Conservation (phyloP, 805 yeast genomes). For the Metschnikowia kofuensis region DNA sequence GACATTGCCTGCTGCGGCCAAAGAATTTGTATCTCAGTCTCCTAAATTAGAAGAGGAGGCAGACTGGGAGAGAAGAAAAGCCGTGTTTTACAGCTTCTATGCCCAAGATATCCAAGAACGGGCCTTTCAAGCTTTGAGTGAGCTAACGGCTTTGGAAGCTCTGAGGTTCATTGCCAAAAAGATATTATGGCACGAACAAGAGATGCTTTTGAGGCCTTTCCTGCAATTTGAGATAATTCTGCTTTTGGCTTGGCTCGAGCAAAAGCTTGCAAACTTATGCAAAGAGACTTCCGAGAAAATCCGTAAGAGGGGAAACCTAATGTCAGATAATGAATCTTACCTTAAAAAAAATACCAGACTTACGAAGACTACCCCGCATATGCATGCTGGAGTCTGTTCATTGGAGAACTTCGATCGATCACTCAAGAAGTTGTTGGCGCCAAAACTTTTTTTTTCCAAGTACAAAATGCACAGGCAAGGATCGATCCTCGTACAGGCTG, state of each 20-base stretch:
- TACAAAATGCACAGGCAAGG: slow-evolving; percentile 2
- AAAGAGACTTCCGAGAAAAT: too few relatives aligned
- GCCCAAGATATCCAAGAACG: neutral
- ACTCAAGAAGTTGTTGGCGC: too few relatives aligned
- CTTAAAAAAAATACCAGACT: too few relatives aligned
- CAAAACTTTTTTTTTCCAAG: too few relatives aligned
- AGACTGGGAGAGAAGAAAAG: slow-evolving; percentile 2
- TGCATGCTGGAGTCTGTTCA: too few relatives aligned
- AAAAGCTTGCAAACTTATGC: too few relatives aligned
- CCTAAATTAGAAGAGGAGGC: slow-evolving; percentile 3
- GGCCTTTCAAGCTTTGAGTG: neutral
- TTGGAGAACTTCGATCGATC: too few relatives aligned
- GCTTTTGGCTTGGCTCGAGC: too few relatives aligned
- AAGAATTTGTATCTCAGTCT: slow-evolving; percentile 1
- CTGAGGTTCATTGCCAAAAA: slow-evolving; percentile 4
- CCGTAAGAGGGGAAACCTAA: too few relatives aligned
- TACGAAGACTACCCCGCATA: too few relatives aligned
- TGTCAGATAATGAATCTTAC: too few relatives aligned
- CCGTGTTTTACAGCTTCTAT: neutral
- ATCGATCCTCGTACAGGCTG: slow-evolving; percentile 3
- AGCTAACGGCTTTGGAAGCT: neutral
- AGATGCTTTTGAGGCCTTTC: neutral
- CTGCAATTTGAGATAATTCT: too few relatives aligned
- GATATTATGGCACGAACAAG: neutral
- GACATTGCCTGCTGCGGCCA: slow-evolving; percentile 1